Conservation (phyloP, 345 rosid species). For the Moringa oleifera region DNA sequence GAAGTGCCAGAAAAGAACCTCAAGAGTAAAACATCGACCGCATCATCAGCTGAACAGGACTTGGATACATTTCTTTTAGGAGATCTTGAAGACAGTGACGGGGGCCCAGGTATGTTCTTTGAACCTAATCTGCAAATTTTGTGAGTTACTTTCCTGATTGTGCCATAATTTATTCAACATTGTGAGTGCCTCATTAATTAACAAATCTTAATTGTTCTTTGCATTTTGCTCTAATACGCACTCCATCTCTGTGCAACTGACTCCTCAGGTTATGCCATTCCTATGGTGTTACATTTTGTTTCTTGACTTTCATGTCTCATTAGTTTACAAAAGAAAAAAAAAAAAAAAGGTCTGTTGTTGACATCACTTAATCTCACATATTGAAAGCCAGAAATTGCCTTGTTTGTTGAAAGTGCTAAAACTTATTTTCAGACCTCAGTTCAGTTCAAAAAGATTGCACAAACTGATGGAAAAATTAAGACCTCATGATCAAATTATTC, state of each 20-base stretch:
- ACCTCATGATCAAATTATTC: background rate
- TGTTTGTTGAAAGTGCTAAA: too few species aligned
- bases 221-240: background rate
- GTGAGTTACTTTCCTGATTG: background rate
- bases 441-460: background rate
- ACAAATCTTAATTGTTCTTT: too few species aligned
- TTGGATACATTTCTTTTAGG: slow-evolving; percentile 86
- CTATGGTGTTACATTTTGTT: background rate
- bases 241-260: background rate
- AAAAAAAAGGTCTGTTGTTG: background rate
- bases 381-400: background rate
- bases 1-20: slow-evolving; percentile 35
- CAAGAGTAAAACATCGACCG: slow-evolving; percentile 44
- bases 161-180: too few species aligned
- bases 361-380: too few species aligned
- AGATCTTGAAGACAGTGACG: slow-evolving; percentile 87
- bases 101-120: slow-evolving; percentile 51
- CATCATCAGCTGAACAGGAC: slow-evolving; percentile 69
- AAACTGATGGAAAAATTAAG: too few species aligned
- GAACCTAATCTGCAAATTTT: too few species aligned
- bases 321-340: too few species aligned
- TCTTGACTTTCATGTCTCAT: background rate
- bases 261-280: too few species aligned
- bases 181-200: background rate
- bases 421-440: too few species aligned